Evolutionary conservation across 139 green algal species (phyloP).

Genomic region (Asterochloris sp.): DNA sequence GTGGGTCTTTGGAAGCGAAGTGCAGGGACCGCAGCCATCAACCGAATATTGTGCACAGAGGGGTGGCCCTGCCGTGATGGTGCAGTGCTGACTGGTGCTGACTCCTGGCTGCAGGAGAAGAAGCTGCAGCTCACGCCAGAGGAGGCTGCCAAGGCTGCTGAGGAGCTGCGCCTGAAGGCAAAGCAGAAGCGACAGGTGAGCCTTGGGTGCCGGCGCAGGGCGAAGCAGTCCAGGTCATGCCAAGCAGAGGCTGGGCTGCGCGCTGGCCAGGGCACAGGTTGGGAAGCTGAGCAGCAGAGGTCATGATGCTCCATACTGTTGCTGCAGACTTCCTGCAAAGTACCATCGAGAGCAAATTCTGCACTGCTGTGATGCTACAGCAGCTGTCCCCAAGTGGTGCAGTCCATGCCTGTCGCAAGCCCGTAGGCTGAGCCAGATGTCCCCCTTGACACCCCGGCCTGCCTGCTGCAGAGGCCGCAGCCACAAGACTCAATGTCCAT

Average conservation of each 20-base stretch:
- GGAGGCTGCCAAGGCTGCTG: conserved; percentile 63
- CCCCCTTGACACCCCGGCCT: no score
- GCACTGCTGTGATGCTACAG: neutral
- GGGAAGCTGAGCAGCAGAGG: neutral
- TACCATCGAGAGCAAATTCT: neutral
- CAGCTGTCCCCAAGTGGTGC: neutral
- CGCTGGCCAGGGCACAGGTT: neutral
- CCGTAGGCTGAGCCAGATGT: no score
- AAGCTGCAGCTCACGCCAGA: conserved; percentile 74
- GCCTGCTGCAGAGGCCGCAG: no score
- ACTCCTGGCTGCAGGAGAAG: neutral
- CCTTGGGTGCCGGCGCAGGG: no score
- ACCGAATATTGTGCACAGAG: no score
- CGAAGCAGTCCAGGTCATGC: no score
- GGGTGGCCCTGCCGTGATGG: neutral
- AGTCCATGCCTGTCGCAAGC: neutral
- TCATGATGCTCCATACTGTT: neutral
- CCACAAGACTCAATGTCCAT: no score
- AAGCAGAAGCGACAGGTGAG: conserved; percentile 59
- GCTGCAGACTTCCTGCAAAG: neutral
- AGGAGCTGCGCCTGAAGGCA: conserved; percentile 61
- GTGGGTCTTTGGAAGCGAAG: no score
- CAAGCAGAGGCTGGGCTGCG: no score
- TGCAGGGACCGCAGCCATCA: no score
- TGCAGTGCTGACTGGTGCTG: neutral